Evolutionary conservation across 1,284 basidiomycete genomes (phyloP).

Genomic region (Sparassis latifolia): DNA sequence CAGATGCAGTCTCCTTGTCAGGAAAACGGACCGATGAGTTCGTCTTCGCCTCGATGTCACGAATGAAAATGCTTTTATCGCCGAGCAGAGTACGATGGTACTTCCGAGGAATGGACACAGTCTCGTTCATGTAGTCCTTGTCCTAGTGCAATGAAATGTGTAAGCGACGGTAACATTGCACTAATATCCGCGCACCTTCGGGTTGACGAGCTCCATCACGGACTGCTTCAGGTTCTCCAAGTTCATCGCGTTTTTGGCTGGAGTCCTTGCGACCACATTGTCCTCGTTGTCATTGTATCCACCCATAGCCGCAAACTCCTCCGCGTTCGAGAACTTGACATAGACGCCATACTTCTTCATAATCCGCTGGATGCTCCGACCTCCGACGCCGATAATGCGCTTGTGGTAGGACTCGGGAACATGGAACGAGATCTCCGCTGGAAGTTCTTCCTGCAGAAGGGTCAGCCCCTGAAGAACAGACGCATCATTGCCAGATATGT

Average conservation of each 20-base stretch:
- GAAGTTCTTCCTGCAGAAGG: slow-evolving; percentile 92
- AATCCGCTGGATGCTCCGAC: slow-evolving; percentile 97
- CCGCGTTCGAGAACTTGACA: slow-evolving; percentile 98
- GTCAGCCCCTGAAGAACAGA: slow-evolving; percentile 86
- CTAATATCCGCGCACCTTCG: slow-evolving; percentile 55
- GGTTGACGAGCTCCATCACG: slow-evolving; percentile 96
- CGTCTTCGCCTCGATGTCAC: slow-evolving; percentile 95
- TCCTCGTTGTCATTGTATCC: slow-evolving; percentile 98
- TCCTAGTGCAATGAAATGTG: slow-evolving; percentile 46
- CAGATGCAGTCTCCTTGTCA: slow-evolving; percentile 90
- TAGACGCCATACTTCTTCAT: slow-evolving; percentile 99
- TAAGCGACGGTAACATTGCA: background rate
- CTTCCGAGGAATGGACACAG: slow-evolving; percentile 85
- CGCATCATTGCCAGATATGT: slow-evolving; percentile 78
- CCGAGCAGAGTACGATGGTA: slow-evolving; percentile 94
- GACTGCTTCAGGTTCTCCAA: slow-evolving; percentile 93
- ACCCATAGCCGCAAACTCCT: slow-evolving; percentile 92
- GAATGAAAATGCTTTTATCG: slow-evolving; percentile 96
- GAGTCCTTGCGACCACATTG: slow-evolving; percentile 95
- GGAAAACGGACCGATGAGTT: slow-evolving; percentile 94
- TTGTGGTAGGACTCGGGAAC: slow-evolving; percentile 99
- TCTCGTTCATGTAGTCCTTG: slow-evolving; percentile 94
- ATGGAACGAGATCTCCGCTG: slow-evolving; percentile 99
- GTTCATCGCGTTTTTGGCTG: slow-evolving; percentile 95
- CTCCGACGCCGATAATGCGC: slow-evolving; percentile 97